Evolutionary conservation across 129 eudicot species (phyloP).

Genomic region (Ambrosia trifida): DNA sequence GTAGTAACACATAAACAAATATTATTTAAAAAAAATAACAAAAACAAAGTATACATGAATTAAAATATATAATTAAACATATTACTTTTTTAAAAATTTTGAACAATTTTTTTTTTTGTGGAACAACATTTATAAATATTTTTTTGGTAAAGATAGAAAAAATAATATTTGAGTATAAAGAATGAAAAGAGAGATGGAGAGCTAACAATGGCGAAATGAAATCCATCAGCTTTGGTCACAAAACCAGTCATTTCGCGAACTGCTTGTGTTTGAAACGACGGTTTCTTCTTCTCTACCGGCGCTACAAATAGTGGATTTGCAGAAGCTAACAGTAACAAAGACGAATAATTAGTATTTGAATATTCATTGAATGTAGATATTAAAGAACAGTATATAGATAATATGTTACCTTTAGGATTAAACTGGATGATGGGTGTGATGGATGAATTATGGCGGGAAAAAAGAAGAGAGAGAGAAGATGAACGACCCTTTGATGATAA

Average conservation of each 20-base stretch:
- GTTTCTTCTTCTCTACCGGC: slow-evolving; percentile 32
- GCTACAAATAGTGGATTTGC: slow-evolving; percentile 29
- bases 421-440: slow-evolving; percentile 5
- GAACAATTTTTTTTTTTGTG: too few species aligned
- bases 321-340: slow-evolving; percentile 3
- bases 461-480: slow-evolving; percentile 7
- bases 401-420: slow-evolving; percentile 21
- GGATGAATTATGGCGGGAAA: slow-evolving; percentile 3
- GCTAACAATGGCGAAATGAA: slow-evolving; percentile 78
- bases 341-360: neutral
- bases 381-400: too few species aligned
- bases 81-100: too few species aligned
- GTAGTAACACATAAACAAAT: neutral
- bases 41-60: too few species aligned
- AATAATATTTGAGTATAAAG: neutral
- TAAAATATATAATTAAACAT: too few species aligned
- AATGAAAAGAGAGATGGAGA: slow-evolving; percentile 6
- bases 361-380: neutral
- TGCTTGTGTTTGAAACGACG: slow-evolving; percentile 49
- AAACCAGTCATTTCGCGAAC: slow-evolving; percentile 74
- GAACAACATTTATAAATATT: too few species aligned
- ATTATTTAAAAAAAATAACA: too few species aligned
- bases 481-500: slow-evolving; percentile 2
- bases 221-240: slow-evolving; percentile 60
- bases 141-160: too few species aligned